These are phyloP conservation scores for Tolypocladium ovalisporum DNA, from an alignment of 2,329 filamentous ascomycete genomes.

Conservation along the genomic window DNA sequence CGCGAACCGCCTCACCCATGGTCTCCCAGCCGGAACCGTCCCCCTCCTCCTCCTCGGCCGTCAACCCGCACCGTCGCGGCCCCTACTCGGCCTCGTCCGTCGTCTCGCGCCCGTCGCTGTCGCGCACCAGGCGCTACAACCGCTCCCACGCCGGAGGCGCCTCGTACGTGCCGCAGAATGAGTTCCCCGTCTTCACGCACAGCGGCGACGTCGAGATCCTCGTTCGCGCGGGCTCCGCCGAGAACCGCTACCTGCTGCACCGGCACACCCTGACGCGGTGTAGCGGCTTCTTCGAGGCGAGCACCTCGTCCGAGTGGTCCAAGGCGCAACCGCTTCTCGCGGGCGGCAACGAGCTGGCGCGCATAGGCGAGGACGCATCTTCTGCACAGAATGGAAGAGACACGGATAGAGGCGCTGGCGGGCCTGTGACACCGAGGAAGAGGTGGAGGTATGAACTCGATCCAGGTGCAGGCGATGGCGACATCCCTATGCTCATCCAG, in stretches of 20 bases:
- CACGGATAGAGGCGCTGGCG: background rate
- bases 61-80: constrained; percentile 7
- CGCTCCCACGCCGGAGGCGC: constrained; percentile 69
- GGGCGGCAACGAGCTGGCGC: constrained; percentile 35
- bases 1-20: constrained; percentile 30
- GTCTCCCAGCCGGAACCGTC: constrained; percentile 49
- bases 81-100: constrained; percentile 31
- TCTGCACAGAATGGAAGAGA: constrained; percentile 11
- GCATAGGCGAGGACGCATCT: constrained; percentile 36
- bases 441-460: constrained; percentile 87
- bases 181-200: constrained; percentile 84
- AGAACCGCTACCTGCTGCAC: constrained; percentile 81
- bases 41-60: constrained; percentile 5
- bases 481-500: constrained; percentile 81
- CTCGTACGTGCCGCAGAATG: constrained; percentile 65
- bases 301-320: constrained; percentile 67
- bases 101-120: constrained; percentile 49
- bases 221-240: constrained; percentile 48
- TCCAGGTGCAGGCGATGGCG: constrained; percentile 57
- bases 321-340: constrained; percentile 17
- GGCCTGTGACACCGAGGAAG: constrained; percentile 21
- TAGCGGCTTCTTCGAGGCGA: constrained; percentile 88
- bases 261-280: constrained; percentile 78
- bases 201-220: constrained; percentile 90
- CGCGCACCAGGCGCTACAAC: constrained; percentile 59